These are phyloP conservation scores for Gastrolobium bilobum DNA, from an alignment of 306 rosid genomes.

Conservation along the genomic window DNA sequence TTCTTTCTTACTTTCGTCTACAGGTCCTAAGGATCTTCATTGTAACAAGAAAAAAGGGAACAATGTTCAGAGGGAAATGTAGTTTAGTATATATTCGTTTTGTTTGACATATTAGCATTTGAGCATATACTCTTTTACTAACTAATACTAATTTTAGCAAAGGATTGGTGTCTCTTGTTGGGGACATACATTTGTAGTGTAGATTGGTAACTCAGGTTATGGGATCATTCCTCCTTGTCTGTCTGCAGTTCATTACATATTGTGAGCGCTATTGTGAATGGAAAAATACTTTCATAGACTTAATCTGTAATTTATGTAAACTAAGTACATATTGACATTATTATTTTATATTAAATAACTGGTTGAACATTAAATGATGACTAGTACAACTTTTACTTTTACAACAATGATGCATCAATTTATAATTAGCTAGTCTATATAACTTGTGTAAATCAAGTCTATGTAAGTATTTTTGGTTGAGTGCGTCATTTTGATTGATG, in stretches of 20 bases:
- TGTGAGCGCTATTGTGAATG: background rate
- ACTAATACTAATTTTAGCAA: background rate
- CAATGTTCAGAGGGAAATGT: background rate
- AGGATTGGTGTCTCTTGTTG: constrained; percentile 3
- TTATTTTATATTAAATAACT: background rate
- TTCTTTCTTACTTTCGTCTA: background rate
- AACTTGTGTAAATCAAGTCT: background rate
- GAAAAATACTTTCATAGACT: background rate
- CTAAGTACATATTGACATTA: background rate
- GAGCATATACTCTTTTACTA: background rate
- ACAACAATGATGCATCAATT: background rate
- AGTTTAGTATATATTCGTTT: background rate
- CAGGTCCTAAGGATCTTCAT: background rate
- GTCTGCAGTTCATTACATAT: background rate
- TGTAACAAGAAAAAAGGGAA: background rate
- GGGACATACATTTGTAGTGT: background rate
- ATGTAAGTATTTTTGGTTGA: background rate
- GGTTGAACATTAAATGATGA: background rate
- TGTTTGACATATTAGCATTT: background rate
- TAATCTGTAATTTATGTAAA: background rate
- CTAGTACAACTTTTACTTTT: background rate
- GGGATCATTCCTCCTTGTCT: background rate
- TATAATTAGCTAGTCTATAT: background rate
- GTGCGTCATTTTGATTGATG: background rate
- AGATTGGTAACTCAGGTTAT: background rate